Percentiles rank a stretch among this genome's conserved stretches.
phyloP scores from a whole-genome alignment of 768 basidiomycete species.

The Leccinum broughii region DNA sequence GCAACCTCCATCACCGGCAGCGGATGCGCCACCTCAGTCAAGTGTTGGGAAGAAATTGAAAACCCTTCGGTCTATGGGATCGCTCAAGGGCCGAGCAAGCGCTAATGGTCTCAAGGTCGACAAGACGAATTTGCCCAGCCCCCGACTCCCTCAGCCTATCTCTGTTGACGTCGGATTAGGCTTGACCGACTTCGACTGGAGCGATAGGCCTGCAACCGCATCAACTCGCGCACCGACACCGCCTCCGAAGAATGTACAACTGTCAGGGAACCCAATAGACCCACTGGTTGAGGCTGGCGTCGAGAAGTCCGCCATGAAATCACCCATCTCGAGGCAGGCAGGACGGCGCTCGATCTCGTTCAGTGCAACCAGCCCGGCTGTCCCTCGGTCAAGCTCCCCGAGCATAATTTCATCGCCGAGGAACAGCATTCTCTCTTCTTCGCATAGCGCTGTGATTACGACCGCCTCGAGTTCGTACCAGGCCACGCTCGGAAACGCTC shows the following conservation, averaged over 20 bases:
- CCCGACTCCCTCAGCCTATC: constrained; percentile 53
- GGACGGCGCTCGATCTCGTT: constrained; percentile 80
- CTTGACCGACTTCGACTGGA: constrained; percentile 57
- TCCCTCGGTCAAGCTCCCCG: constrained; percentile 41
- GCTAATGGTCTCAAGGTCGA: constrained; percentile 30
- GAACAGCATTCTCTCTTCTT: constrained; percentile 41
- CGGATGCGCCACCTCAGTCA: constrained; percentile 37
- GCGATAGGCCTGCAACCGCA: constrained; percentile 23
- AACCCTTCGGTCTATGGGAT: constrained; percentile 78
- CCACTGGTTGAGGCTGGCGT: constrained; percentile 27
- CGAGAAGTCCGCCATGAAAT: constrained; percentile 38
- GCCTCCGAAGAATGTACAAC: constrained; percentile 17
- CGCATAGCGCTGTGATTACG: constrained; percentile 23
- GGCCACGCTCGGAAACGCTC: constrained; percentile 79
- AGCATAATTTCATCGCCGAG: constrained; percentile 54
- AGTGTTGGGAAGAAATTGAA: constrained; percentile 57
- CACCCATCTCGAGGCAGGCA: constrained; percentile 42
- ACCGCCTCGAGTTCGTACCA: constrained; percentile 42
- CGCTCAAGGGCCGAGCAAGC: constrained; percentile 56
- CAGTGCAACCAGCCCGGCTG: constrained; percentile 34
- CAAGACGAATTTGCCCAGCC: constrained; percentile 46
- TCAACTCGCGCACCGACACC: constrained; percentile 19
- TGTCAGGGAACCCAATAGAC: constrained; percentile 15
- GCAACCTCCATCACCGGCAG: constrained; percentile 45
- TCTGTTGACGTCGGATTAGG: constrained; percentile 58